Conservation (phyloP, 805 yeast genomes). For the Yarrowia osloensis region DNA sequence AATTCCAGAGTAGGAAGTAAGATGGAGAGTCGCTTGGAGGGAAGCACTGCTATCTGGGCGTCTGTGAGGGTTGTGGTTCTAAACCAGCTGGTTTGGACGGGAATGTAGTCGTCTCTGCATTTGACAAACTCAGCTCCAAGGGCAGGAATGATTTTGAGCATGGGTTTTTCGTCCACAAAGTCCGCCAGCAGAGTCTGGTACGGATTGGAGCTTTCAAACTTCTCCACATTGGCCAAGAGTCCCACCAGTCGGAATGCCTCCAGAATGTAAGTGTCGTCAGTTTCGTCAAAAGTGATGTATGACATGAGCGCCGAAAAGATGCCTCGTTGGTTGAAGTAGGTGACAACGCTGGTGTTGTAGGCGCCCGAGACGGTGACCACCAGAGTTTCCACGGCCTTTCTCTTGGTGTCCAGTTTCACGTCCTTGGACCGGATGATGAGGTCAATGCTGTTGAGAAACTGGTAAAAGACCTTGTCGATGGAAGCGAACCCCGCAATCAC, state of each 20-base stretch:
- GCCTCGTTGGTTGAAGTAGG: conserved; percentile 43
- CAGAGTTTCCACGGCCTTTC: conserved; percentile 40
- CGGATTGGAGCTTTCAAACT: conserved; percentile 43
- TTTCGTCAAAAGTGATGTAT: conserved; percentile 39
- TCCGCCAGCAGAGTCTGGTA: conserved; percentile 45
- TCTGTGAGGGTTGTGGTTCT: neutral
- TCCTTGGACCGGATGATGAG: conserved; percentile 37
- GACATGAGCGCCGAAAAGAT: conserved; percentile 44
- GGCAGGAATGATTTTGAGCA: conserved; percentile 39
- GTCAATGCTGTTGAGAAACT: conserved; percentile 39
- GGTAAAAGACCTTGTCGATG: conserved; percentile 40
- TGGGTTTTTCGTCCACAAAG: conserved; percentile 44
- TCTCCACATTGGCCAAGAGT: conserved; percentile 44
- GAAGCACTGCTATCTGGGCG: conserved; percentile 6
- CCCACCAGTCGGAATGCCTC: conserved; percentile 45
- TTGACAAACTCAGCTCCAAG: neutral
- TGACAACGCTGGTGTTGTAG: conserved; percentile 42
- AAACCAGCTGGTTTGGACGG: conserved; percentile 1
- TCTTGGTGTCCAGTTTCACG: conserved; percentile 32
- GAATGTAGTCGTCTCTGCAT: neutral
- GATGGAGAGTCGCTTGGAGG: neutral
- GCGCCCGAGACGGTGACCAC: conserved; percentile 41
- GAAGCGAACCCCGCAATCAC: conserved; percentile 44
- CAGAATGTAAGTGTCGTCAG: conserved; percentile 38
- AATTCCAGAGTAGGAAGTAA: conserved; percentile 41